Evolutionary conservation across 2,329 filamentous ascomycete species (phyloP).

Genomic region (Daldinia sp.): DNA sequence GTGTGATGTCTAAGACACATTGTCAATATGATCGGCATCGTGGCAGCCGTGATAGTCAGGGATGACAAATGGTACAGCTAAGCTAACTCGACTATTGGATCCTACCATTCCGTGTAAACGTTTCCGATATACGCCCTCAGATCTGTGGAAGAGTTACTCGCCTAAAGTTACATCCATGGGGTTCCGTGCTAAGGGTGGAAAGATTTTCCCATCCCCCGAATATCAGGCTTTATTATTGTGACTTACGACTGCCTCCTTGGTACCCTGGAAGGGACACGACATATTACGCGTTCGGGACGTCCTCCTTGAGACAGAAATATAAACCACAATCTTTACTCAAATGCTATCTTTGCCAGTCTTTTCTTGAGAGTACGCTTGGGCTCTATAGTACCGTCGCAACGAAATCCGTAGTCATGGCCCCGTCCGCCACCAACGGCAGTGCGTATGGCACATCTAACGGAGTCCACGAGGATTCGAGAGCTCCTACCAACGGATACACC

Average conservation of each 20-base stretch:
- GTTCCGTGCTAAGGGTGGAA: slow-evolving; percentile 46
- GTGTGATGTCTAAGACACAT: slow-evolving; percentile 35
- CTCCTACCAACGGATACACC: slow-evolving; percentile 43
- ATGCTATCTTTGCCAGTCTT: slow-evolving; percentile 14
- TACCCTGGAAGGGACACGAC: slow-evolving; percentile 15
- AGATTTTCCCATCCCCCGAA: slow-evolving; percentile 45
- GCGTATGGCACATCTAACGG: slow-evolving; percentile 38
- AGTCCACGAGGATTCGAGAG: slow-evolving; percentile 39
- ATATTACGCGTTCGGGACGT: slow-evolving; percentile 25
- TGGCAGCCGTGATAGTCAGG: slow-evolving; percentile 29
- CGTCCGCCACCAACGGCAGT: slow-evolving; percentile 43
- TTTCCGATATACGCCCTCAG: slow-evolving; percentile 42
- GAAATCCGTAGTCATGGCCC: slow-evolving; percentile 44
- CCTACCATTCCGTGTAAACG: slow-evolving; percentile 31
- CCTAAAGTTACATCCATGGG: slow-evolving; percentile 38
- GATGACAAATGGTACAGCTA: slow-evolving; percentile 35
- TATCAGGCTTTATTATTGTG: slow-evolving; percentile 37
- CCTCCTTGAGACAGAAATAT: slow-evolving; percentile 37
- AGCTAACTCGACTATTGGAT: slow-evolving; percentile 31
- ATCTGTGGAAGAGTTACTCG: slow-evolving; percentile 31
- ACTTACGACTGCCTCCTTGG: slow-evolving; percentile 20
- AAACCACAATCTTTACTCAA: slow-evolving; percentile 35
- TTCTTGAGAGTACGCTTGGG: slow-evolving; percentile 29
- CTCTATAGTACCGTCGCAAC: slow-evolving; percentile 36
- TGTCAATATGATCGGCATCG: slow-evolving; percentile 34